Evolutionary conservation across 495 filamentous ascomycete genomes (phyloP).

Genomic region (Podospora didyma): DNA sequence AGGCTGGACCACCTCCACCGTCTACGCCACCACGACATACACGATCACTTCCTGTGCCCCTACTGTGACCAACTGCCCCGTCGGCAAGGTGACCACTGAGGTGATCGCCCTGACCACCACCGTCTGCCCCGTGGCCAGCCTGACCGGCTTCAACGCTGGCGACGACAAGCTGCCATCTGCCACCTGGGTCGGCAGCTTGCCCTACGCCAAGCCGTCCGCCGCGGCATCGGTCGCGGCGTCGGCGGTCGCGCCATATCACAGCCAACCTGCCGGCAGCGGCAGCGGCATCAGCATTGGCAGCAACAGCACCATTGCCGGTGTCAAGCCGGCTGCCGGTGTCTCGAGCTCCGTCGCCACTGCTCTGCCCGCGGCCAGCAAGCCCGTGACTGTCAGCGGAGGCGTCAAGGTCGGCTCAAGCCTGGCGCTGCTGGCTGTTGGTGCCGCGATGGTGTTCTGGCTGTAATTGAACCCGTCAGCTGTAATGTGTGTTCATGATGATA

Average conservation of each 20-base stretch:
- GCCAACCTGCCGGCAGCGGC: background rate
- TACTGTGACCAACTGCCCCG: conserved; percentile 58
- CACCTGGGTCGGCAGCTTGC: conserved; percentile 46
- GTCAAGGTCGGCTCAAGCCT: too few species aligned
- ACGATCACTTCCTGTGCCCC: conserved; percentile 57
- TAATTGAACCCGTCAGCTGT: background rate
- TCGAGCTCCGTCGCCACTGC: background rate
- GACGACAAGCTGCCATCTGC: conserved; percentile 15
- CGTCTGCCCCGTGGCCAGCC: conserved; percentile 47
- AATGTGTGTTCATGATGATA: too few species aligned
- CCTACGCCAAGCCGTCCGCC: conserved; percentile 17
- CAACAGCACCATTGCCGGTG: conserved; percentile 3
- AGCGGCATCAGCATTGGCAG: conserved; percentile 4
- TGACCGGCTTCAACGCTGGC: too few species aligned
- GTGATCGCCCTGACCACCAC: conserved; percentile 58
- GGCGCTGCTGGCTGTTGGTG: background rate
- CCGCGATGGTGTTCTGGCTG: too few species aligned
- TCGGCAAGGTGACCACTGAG: conserved; percentile 51
- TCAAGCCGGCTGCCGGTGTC: background rate
- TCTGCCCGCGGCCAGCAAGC: background rate
- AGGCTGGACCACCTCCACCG: conserved; percentile 53
- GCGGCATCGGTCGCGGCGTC: too few species aligned
- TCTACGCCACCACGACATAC: conserved; percentile 53
- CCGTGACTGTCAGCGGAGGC: too few species aligned
- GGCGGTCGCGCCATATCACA: background rate